Evolutionary conservation across 768 basidiomycete genomes (phyloP).

Genomic region (Amanita exitialis): DNA sequence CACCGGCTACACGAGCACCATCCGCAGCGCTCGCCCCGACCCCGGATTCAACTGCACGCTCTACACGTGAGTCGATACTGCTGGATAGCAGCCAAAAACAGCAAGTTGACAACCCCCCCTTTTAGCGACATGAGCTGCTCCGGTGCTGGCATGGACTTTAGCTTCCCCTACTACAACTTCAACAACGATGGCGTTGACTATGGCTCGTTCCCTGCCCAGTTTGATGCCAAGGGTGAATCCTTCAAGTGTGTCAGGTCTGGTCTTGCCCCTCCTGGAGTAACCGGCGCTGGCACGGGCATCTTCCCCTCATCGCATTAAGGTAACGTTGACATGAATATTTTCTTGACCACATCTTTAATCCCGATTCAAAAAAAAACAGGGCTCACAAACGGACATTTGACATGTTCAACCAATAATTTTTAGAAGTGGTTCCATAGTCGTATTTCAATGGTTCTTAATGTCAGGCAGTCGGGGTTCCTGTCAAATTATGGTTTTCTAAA

Average conservation of each 20-base stretch:
- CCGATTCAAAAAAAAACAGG: background rate
- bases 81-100: no score
- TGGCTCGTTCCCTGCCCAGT: background rate
- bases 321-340: no score
- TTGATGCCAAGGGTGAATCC: background rate
- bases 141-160: background rate
- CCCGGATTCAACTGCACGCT: conserved; percentile 4
- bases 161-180: conserved; percentile 2
- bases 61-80: background rate
- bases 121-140: background rate
- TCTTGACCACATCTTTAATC: no score
- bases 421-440: background rate
- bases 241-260: background rate
- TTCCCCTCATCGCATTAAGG: no score
- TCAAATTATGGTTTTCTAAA: background rate
- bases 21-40: background rate
- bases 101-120: background rate
- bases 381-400: background rate
- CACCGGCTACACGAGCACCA: background rate
- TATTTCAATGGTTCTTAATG: background rate
- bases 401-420: background rate
- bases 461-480: background rate
- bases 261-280: background rate
- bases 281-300: background rate
- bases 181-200: background rate